A percentile compares a stretch with the other conserved stretches of the same genome.
Conservation (phyloP, 345 rosid genomes). For the Syzygium oleosum region DNA sequence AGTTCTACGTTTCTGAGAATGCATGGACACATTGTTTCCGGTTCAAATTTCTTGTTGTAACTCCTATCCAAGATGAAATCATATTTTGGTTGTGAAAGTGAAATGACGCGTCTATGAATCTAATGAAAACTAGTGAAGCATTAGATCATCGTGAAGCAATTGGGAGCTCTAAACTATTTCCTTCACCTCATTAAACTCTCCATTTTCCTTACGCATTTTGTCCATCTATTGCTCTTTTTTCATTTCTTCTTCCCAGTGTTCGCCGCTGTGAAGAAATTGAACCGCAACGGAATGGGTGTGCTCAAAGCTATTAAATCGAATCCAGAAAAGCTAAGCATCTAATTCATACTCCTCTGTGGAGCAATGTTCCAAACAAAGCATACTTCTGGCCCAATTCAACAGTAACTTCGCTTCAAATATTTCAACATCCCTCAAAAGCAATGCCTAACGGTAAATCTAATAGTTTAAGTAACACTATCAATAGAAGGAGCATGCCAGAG, state of each 20-base stretch:
- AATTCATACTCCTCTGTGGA: not conserved
- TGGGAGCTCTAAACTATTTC: not conserved
- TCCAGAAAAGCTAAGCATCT: not conserved
- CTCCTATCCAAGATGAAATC: not conserved
- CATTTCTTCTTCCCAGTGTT: not conserved
- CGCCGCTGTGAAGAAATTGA: not conserved
- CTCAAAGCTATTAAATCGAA: not conserved
- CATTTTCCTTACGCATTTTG: not conserved
- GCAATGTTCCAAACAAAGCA: not conserved
- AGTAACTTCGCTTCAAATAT: not conserved
- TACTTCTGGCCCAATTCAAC: not conserved
- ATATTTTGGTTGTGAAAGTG: not conserved
- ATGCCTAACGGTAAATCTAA: not conserved
- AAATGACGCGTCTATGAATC: not conserved
- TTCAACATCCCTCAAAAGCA: not conserved
- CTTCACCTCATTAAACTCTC: not conserved
- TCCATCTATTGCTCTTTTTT: not conserved
- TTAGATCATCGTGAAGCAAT: not conserved
- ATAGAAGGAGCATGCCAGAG: not conserved
- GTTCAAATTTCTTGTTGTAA: not conserved
- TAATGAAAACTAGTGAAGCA: not conserved
- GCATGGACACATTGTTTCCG: not conserved
- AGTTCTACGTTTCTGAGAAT: not conserved
- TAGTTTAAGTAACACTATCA: not conserved
- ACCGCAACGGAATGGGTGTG: not conserved